These are phyloP conservation scores for Fusarium globosum DNA, from an alignment of 2,329 filamentous ascomycete genomes.

Conservation along the genomic window DNA sequence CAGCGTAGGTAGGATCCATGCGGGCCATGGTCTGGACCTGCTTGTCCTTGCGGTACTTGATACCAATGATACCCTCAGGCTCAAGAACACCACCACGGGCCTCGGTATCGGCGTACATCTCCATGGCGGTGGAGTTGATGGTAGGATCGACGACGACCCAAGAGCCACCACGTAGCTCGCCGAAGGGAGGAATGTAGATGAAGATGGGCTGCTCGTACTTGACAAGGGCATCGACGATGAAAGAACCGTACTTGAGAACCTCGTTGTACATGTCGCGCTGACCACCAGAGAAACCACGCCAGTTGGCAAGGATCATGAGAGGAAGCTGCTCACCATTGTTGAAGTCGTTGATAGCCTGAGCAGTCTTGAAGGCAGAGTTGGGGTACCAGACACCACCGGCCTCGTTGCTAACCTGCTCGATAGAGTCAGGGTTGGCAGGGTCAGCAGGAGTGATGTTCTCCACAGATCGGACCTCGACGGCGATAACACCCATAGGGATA, in stretches of 20 bases:
- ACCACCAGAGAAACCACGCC: constrained; percentile 99
- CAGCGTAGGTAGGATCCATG: constrained; percentile 84
- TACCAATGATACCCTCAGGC: constrained; percentile 96
- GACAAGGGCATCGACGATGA: constrained; percentile 97
- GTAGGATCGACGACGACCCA: constrained; percentile 99
- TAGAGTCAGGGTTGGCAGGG: constrained; percentile 97
- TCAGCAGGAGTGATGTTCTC: constrained; percentile 98
- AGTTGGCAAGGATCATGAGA: constrained; percentile 99
- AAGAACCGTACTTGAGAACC: constrained; percentile 98
- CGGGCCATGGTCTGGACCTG: constrained; percentile 98
- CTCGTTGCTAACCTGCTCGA: constrained; percentile 93
- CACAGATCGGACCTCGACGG: constrained; percentile 92
- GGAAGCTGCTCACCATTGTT: constrained; percentile 98
- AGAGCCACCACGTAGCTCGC: constrained; percentile 97
- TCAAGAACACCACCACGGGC: constrained; percentile 96
- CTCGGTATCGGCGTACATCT: constrained; percentile 98
- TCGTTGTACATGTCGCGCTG: constrained; percentile 99
- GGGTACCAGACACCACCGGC: constrained; percentile 99
- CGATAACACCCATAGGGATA: constrained; percentile 98
- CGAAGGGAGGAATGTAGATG: constrained; percentile 96
- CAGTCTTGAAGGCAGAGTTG: constrained; percentile 99
- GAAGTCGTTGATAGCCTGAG: constrained; percentile 98
- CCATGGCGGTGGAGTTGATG: constrained; percentile 96
- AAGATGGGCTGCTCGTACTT: constrained; percentile 99
- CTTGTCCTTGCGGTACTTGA: constrained; percentile 98